Conservation (phyloP, 2,329 filamentous ascomycete species). For the Achaetomium macrosporum region DNA sequence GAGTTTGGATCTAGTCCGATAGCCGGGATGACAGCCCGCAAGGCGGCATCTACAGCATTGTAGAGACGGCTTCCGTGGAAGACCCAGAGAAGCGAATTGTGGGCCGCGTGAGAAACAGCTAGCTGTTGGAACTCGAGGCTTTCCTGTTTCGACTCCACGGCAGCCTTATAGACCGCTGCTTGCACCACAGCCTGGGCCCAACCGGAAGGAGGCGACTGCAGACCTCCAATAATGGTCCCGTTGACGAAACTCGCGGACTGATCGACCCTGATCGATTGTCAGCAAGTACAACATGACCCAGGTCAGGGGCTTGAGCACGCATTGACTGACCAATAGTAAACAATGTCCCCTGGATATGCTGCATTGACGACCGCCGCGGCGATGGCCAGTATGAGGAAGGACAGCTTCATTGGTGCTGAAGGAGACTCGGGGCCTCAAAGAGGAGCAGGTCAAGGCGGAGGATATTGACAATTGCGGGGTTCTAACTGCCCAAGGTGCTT, state of each 20-base stretch:
- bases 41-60: conserved; percentile 15
- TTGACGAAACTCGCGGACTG: conserved; percentile 20
- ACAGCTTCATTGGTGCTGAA: conserved; percentile 9
- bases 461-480: background rate
- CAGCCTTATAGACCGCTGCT: conserved; percentile 20
- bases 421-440: background rate
- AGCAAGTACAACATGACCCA: background rate
- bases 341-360: conserved; percentile 21
- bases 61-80: conserved; percentile 23
- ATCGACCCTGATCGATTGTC: conserved; percentile 16
- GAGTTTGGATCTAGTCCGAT: conserved; percentile 20
- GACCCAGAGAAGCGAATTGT: conserved; percentile 20
- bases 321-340: conserved; percentile 19
- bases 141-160: conserved; percentile 17
- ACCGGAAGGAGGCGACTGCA: conserved; percentile 18
- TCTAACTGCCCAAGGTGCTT: too few species aligned
- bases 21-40: conserved; percentile 18
- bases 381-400: conserved; percentile 5
- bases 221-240: conserved; percentile 20
- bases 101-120: conserved; percentile 22
- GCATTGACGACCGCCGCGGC: conserved; percentile 13
- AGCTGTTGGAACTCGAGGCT: conserved; percentile 22
- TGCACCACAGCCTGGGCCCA: conserved; percentile 20
- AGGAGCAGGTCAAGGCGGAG: background rate
- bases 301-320: background rate